Percentiles rank a stretch among this genome's conserved stretches.
Conservation (phyloP, 192 early-diverging fungal genomes). For the Mortierella alpina region DNA sequence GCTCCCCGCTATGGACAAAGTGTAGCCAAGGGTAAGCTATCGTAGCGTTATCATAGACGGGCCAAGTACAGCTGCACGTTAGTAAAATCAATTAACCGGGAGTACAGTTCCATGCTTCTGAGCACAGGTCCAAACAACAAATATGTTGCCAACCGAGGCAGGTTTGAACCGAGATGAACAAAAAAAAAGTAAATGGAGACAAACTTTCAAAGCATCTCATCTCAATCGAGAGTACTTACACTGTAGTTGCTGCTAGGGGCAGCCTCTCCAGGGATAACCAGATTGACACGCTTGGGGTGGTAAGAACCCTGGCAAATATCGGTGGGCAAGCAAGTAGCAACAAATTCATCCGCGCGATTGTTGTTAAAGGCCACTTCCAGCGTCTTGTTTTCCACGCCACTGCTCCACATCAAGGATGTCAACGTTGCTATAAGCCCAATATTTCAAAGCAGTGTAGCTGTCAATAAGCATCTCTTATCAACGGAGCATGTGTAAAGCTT, state of each 20-base stretch:
- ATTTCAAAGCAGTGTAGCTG: too few species aligned
- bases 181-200: background rate
- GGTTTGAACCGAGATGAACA: background rate
- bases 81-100: background rate
- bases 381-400: conserved; percentile 30
- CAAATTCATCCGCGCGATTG: conserved; percentile 8
- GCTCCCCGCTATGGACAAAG: conserved; percentile 13
- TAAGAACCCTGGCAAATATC: conserved; percentile 35
- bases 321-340: conserved; percentile 8
- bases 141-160: too few species aligned
- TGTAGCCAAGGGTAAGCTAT: conserved; percentile 40
- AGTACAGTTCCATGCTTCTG: background rate
- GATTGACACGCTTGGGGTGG: conserved; percentile 43
- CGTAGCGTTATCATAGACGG: background rate
- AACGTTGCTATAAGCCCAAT: conserved; percentile 11
- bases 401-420: conserved; percentile 30
- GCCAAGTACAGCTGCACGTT: background rate
- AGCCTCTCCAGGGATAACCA: conserved; percentile 19
- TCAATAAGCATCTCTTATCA: too few species aligned
- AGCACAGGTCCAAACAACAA: background rate
- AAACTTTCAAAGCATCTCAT: background rate
- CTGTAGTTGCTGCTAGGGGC: conserved; percentile 29
- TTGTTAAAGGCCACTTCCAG: conserved; percentile 30
- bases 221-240: conserved; percentile 12
- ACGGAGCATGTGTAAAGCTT: background rate